Base-by-base conservation (phyloP, 2,329 filamentous ascomycete genomes). In the Sporothrix protearum region DNA sequence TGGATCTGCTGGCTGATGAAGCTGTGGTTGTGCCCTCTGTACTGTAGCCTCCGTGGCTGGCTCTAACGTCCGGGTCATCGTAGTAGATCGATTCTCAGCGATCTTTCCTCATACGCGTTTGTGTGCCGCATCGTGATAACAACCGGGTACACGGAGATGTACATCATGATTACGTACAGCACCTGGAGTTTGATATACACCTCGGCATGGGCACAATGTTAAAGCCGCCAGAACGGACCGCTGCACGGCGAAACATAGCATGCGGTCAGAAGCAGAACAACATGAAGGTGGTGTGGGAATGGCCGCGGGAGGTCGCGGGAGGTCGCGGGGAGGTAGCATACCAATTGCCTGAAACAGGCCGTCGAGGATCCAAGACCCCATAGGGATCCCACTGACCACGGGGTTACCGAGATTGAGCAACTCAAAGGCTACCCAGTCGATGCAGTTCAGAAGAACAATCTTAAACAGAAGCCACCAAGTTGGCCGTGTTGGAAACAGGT, bases 91-190 rank as follows among this genome's bases (percentile, higher is more conserved):
- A 90, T 85, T 0, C 89, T 89, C 1, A 92, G 81, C 0, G 87
- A 89, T 7, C 88, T 83, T 76, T 92, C 89, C 77, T 92, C 90
- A 76, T 92, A 92, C 39, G 91, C 87, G 76, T 92, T 92, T 51
- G 89, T 90, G 77, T 89, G 88, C 36, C 90, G 86, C 80, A 90
- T 87, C 0, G 86, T 88, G 72, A 90, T 87, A 33, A 87, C 85
- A 28, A 90, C 84, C 0, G 89, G 88, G 73, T 88, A 90, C 2
- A 85, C 86, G 0, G 87, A 87, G 55, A 90, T 86, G 78, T 90
- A 91, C 87, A 90, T 90, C 82, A 89, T 88, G 71, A 90, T 83
- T 14, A 89, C 81, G 75, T 88, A 90, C 1, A 88, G 79, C 0
- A 90, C 83, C 72, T 89, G 85, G 2, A 90, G 81, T 1, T 86